Evolutionary conservation across 2,329 filamentous ascomycete species (phyloP), one percentile per base, ranked within the genome.

Genomic region (Epichloe sp.): DNA sequence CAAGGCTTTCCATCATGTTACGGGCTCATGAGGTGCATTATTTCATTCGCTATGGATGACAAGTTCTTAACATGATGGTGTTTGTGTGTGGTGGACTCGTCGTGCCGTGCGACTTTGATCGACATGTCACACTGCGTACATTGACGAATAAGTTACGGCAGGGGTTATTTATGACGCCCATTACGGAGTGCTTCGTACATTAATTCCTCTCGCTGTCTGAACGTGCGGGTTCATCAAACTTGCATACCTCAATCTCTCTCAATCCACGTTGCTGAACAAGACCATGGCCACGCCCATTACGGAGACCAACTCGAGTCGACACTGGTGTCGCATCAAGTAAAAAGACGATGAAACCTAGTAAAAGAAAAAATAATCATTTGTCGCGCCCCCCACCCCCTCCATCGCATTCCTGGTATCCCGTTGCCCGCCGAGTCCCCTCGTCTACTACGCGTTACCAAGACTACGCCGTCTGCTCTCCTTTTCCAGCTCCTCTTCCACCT

Each of bases 401-500:
- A 38, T 41, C n/a, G 35, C 5, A 37, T 45, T 6, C 23, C 42
- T 34, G 23, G 12, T 23, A 21, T 14, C 19, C 17, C 11, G 6
- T n/a, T 42, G 40, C 8, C 3, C 8, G 17, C 11, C 15, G 36
- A 23, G 34, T 12, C 17, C 34, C n/a, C 3, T n/a, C 4, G 4
- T 31, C 8, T 37, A 2, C 26, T 23, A 47, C 42, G 46, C 52
- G 34, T 52, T 49, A 26, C 49, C 62, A 45, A 65, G 62, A 54
- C 62, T 66, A 49, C 60, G 60, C 47, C 64, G 66, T 59, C 65
- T 70, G 42, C 65, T 70, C 55, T 78, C 74, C 63, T 75, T 74
- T 61, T 74, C 68, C 19, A 74, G 72, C 57, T 77, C 73, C 59
- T 83, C 72, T 67, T 80, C 73, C 69, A 86, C 65, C 65, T 84